phyloP scores from a whole-genome alignment of 2,329 filamentous ascomycete species.

The Monosporascus sp. region DNA sequence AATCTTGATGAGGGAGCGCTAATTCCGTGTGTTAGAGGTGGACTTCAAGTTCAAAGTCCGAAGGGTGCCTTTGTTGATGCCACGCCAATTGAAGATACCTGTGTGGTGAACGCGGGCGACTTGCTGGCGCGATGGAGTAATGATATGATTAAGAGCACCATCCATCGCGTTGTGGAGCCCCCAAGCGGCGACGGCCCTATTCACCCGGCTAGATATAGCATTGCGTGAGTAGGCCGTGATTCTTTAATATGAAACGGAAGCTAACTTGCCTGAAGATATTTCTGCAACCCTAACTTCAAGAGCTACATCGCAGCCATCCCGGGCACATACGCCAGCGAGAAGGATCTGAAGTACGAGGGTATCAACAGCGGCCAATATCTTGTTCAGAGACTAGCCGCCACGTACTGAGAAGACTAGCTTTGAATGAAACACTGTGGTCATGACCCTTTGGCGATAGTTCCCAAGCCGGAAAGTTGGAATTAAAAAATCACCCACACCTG shows the following conservation, averaged over 20 bases:
- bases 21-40: slow-evolving; percentile 10
- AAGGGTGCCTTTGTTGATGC: slow-evolving; percentile 77
- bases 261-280: slow-evolving; percentile 50
- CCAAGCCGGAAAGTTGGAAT: too few relatives aligned
- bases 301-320: slow-evolving; percentile 75
- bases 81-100: slow-evolving; percentile 72
- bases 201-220: slow-evolving; percentile 77
- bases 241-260: too few relatives aligned
- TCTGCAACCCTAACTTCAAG: slow-evolving; percentile 82
- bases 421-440: not conserved
- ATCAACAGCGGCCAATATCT: slow-evolving; percentile 81
- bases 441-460: too few relatives aligned
- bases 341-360: slow-evolving; percentile 72
- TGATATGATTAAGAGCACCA: slow-evolving; percentile 83
- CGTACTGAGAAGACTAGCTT: slow-evolving; percentile 44
- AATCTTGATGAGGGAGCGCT: not conserved
- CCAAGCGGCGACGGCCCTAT: slow-evolving; percentile 51
- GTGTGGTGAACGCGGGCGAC: slow-evolving; percentile 88
- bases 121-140: slow-evolving; percentile 85
- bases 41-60: slow-evolving; percentile 46
- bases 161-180: slow-evolving; percentile 86
- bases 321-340: slow-evolving; percentile 61
- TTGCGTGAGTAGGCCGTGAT: slow-evolving; percentile 56
- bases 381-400: slow-evolving; percentile 70
- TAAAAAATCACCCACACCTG: too few relatives aligned